Percentiles rank a stretch among this genome's conserved stretches.
Conservation (phyloP, 2,329 filamentous ascomycete genomes). For the Spiromastix sp. region DNA sequence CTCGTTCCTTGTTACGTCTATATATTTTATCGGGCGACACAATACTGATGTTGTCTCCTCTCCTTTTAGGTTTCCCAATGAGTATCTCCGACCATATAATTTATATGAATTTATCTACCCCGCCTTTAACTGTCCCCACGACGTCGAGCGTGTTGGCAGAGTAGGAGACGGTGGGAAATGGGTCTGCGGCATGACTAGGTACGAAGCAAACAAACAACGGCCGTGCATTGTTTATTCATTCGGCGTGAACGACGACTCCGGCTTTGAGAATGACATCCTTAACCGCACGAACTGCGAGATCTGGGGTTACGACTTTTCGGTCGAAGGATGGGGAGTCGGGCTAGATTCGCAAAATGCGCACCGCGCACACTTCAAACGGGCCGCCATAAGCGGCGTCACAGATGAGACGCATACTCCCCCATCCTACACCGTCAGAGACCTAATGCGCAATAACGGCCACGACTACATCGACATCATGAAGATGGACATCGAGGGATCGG, state of each 20-base stretch:
- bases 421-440: constrained; percentile 10
- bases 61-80: constrained; percentile 5
- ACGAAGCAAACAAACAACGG: constrained; percentile 16
- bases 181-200: constrained; percentile 33
- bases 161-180: constrained; percentile 36
- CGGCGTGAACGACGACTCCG: constrained; percentile 27
- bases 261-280: constrained; percentile 27
- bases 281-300: constrained; percentile 28
- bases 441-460: constrained; percentile 9
- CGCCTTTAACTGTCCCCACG: constrained; percentile 31
- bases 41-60: too few species aligned
- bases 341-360: constrained; percentile 13
- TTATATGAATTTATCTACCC: constrained; percentile 33
- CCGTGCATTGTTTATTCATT: constrained; percentile 31
- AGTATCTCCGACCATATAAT: constrained; percentile 5
- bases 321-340: constrained; percentile 22
- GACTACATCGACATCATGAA: constrained; percentile 10
- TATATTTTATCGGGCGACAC: too few species aligned
- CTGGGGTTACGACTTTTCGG: constrained; percentile 32
- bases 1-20: too few species aligned
- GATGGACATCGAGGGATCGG: constrained; percentile 10
- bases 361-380: constrained; percentile 12
- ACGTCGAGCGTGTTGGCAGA: constrained; percentile 30
- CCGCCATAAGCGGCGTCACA: constrained; percentile 3
- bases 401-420: constrained; percentile 8